A percentile compares a stretch with the other conserved stretches of the same genome.
These are phyloP conservation scores for Leccinum pellstonianum DNA, from an alignment of 768 basidiomycete species.

Conservation along the genomic window DNA sequence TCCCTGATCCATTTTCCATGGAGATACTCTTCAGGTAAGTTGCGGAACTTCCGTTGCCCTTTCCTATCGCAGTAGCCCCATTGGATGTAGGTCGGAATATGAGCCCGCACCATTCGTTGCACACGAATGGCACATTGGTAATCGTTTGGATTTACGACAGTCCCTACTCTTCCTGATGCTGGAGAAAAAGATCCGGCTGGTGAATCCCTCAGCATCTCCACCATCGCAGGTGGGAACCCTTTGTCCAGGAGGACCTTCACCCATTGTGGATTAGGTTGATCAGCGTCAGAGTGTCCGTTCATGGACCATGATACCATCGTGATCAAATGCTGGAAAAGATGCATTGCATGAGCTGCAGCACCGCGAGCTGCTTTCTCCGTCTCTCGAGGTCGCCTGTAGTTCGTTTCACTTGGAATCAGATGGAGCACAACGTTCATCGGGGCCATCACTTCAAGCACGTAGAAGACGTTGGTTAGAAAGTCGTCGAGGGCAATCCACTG, in stretches of 20 bases:
- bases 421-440: not conserved
- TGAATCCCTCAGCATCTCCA: not conserved
- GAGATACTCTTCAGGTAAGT: not conserved
- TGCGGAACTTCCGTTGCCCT: not conserved
- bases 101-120: not conserved
- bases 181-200: not conserved
- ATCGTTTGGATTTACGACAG: not conserved
- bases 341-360: not conserved
- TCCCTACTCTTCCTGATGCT: not conserved
- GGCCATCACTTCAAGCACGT: not conserved
- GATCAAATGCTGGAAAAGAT: not conserved
- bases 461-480: not conserved
- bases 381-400: not conserved
- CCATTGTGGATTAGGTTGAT: not conserved
- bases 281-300: not conserved
- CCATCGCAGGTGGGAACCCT: not conserved
- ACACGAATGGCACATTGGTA: not conserved
- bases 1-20: not conserved
- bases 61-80: not conserved
- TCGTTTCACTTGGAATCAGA: not conserved
- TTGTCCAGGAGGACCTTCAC: not conserved
- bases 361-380: not conserved
- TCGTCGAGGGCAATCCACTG: not conserved
- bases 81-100: not conserved
- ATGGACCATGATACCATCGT: not conserved